These are phyloP conservation scores for Thermothelomyces thermophilus DNA, from an alignment of 2,329 filamentous ascomycete genomes.

Conservation along the genomic window DNA sequence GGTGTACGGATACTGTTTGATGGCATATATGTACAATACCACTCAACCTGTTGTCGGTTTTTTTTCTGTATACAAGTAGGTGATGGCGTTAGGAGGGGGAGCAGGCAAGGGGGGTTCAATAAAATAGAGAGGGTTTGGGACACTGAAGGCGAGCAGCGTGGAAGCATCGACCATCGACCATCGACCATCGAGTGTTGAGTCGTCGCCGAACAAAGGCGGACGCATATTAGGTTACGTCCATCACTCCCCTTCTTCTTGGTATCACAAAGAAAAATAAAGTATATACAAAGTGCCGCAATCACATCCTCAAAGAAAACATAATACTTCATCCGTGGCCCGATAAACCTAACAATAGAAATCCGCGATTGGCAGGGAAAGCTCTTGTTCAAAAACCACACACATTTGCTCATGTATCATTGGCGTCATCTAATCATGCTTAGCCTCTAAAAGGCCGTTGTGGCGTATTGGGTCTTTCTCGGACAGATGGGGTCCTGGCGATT, in stretches of 20 bases:
- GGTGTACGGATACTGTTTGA: constrained; percentile 3
- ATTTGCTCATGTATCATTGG: not conserved
- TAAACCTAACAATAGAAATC: too few relatives aligned
- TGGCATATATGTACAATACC: constrained; percentile 5
- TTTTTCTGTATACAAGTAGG: too few relatives aligned
- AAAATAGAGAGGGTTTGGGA: too few relatives aligned
- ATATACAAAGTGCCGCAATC: too few relatives aligned
- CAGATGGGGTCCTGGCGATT: constrained; percentile 4
- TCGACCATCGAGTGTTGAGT: not conserved
- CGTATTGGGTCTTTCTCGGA: constrained; percentile 23
- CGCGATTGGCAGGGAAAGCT: too few relatives aligned
- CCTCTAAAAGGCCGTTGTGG: constrained; percentile 16
- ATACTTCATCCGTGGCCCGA: not conserved
- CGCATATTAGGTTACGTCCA: too few relatives aligned
- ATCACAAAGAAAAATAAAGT: constrained; percentile 16
- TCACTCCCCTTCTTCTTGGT: constrained; percentile 8
- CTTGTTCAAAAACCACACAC: too few relatives aligned
- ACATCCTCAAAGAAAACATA: not conserved
- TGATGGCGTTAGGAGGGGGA: too few relatives aligned
- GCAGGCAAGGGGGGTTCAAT: too few relatives aligned
- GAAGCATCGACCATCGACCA: not conserved
- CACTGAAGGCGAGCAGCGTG: too few relatives aligned
- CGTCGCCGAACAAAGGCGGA: too few relatives aligned
- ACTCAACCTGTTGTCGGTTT: not conserved
- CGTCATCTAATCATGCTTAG: constrained; percentile 21